phyloP scores from a whole-genome alignment of 495 filamentous ascomycete genomes.

The Annulohypoxylon bovei region DNA sequence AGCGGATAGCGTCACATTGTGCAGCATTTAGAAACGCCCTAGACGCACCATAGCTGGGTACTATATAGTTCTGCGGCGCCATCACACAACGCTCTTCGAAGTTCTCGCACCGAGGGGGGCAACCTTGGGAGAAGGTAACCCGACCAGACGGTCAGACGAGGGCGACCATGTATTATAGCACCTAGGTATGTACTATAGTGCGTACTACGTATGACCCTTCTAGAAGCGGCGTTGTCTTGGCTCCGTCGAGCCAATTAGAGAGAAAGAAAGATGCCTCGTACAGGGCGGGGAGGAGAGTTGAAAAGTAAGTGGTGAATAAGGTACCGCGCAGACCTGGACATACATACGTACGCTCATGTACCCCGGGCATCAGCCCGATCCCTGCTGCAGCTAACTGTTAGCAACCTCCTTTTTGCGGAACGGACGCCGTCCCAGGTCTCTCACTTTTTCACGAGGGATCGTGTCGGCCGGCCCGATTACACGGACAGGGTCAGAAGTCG shows the following conservation, averaged over 20 bases:
- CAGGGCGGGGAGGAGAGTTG: neutral
- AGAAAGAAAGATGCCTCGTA: neutral
- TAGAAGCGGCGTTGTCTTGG: constrained; percentile 40
- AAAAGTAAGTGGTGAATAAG: neutral
- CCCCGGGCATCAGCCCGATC: constrained; percentile 24
- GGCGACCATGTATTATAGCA: neutral
- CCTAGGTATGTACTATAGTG: neutral
- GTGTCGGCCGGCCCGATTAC: constrained; percentile 39
- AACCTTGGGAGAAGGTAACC: constrained; percentile 14
- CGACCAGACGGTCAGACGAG: constrained; percentile 19
- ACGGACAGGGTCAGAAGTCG: constrained; percentile 4
- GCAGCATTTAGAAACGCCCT: constrained; percentile 32
- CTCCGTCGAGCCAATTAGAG: constrained; percentile 11
- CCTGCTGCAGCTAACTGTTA: constrained; percentile 19
- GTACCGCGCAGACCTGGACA: neutral
- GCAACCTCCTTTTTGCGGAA: constrained; percentile 38
- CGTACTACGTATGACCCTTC: constrained; percentile 21
- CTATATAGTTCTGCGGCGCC: constrained; percentile 4
- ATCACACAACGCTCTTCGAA: constrained; percentile 11
- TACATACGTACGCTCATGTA: neutral
- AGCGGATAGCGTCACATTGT: constrained; percentile 30
- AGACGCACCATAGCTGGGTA: constrained; percentile 12
- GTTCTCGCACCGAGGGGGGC: constrained; percentile 9
- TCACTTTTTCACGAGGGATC: constrained; percentile 29
- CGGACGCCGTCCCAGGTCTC: constrained; percentile 31